phyloP scores from a whole-genome alignment of 495 filamentous ascomycete species.

The Paragyromitra xinjiangensis region DNA sequence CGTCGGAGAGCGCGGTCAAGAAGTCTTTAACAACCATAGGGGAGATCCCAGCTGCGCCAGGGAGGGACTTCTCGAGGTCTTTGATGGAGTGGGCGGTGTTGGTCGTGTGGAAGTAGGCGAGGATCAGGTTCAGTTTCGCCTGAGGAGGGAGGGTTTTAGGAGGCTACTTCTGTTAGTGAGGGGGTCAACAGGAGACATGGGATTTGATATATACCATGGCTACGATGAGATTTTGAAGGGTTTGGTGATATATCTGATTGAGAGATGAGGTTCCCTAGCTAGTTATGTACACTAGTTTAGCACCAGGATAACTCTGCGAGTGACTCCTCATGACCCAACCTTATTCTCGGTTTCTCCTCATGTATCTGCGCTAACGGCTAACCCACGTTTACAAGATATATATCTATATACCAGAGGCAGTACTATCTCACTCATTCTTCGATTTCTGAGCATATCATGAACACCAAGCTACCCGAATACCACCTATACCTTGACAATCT shows the following conservation, averaged over 20 bases:
- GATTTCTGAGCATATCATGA: too few species aligned
- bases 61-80: conserved; percentile 76
- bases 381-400: too few species aligned
- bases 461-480: too few species aligned
- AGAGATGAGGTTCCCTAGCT: background rate
- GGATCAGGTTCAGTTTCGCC: conserved; percentile 70
- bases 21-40: conserved; percentile 57
- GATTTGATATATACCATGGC: conserved; percentile 10
- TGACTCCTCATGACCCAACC: background rate
- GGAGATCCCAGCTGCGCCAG: conserved; percentile 68
- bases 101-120: conserved; percentile 70
- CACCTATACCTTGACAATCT: too few species aligned
- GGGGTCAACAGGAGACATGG: background rate
- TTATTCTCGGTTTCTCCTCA: background rate
- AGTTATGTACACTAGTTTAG: conserved; percentile 3
- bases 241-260: background rate
- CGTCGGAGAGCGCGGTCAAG: conserved; percentile 57
- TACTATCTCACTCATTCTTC: too few species aligned
- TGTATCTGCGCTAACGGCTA: too few species aligned
- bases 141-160: conserved; percentile 67
- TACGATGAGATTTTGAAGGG: background rate
- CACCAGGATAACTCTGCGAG: background rate
- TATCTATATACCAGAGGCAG: too few species aligned
- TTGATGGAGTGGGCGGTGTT: conserved; percentile 75
- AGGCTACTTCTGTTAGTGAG: conserved; percentile 57